Percentiles rank a stretch among this genome's conserved stretches.
These are phyloP conservation scores for Narthecium ossifragum DNA, from an alignment of 106 monocot species.

Conservation along the genomic window DNA sequence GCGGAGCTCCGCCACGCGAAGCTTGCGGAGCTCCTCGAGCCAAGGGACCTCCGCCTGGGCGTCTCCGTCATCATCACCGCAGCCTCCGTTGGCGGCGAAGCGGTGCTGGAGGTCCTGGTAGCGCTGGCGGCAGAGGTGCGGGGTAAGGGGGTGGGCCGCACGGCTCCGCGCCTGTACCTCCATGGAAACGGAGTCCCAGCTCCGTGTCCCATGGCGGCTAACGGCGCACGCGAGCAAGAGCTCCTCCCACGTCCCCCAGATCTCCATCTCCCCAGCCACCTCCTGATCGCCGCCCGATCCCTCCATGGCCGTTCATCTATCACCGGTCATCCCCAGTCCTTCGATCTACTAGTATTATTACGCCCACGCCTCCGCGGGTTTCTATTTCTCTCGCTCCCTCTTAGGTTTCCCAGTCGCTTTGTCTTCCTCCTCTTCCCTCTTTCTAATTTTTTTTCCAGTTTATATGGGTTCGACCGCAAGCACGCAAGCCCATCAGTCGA, in stretches of 20 bases:
- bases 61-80: conserved; percentile 7
- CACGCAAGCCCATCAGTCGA: not conserved
- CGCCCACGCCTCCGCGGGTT: too few relatives aligned
- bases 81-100: conserved; percentile 25
- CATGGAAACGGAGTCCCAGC: conserved; percentile 80
- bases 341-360: too few relatives aligned
- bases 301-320: conserved; percentile 16
- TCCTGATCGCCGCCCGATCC: conserved; percentile 47
- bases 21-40: conserved; percentile 79
- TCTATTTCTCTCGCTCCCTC: too few relatives aligned
- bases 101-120: conserved; percentile 52
- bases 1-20: conserved; percentile 68
- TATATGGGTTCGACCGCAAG: not conserved
- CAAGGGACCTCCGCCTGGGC: conserved; percentile 22
- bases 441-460: too few relatives aligned
- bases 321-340: not conserved
- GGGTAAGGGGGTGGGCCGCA: conserved; percentile 29
- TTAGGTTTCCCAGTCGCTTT: too few relatives aligned
- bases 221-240: conserved; percentile 85
- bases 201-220: conserved; percentile 55
- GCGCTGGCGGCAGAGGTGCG: conserved; percentile 39
- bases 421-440: too few relatives aligned
- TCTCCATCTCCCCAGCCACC: conserved; percentile 24
- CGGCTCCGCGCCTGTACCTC: conserved; percentile 49
- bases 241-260: conserved; percentile 98